Evolutionary conservation across 2,329 filamentous ascomycete species (phyloP), one percentile per base, ranked within the genome.

Genomic region (Diaporthe vaccinii): DNA sequence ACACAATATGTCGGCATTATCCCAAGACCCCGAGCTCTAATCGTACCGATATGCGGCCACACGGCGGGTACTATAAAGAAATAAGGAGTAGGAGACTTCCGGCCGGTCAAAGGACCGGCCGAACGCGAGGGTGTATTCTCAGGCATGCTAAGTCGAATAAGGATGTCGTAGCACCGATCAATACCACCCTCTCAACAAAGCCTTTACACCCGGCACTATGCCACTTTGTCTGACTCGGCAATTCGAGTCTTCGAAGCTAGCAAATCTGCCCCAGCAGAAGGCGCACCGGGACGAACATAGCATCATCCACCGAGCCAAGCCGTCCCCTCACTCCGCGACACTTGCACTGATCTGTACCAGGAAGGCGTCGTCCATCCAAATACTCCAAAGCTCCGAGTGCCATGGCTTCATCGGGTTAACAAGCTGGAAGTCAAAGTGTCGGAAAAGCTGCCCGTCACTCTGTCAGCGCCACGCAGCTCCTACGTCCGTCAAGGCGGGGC

Each of bases 341-440:
- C 58, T 39, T n/a, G 72, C 67, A 2, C 49, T 75, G 25, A 75
- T 28, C 25, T 72, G 67, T 17, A 75, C 68, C 15, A 75, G 9
- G 7, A 59, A 72, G 14, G 44, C 34, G 1, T 46, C 31, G 7
- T 75, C 73, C 15, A 61, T 31, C 73, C 73, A 75, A 0, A 71
- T 15, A 39, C 49, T 72, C 25, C 31, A 75, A n/a, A 67, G 15
- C 49, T 53, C 49, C 1, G 67, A 61, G 1, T 59, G 28, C 74
- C 74, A 76, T 0, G 74, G 74, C 10, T 44, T 41, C 20, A 9
- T 4, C 8, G 74, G 72, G 39, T 76, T 65, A 9, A 74, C 67
- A 17, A 76, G 12, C 55, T 76, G 62, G 14, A 76, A 76, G 51
- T 76, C 74, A 44, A 76, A 76, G 44, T 76, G n/a, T 12, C 74